Percentiles rank a stretch among this genome's conserved stretches.
Evolutionary conservation across 208 protist genomes (phyloP).

Genomic region (Wallacemonas sp.): DNA sequence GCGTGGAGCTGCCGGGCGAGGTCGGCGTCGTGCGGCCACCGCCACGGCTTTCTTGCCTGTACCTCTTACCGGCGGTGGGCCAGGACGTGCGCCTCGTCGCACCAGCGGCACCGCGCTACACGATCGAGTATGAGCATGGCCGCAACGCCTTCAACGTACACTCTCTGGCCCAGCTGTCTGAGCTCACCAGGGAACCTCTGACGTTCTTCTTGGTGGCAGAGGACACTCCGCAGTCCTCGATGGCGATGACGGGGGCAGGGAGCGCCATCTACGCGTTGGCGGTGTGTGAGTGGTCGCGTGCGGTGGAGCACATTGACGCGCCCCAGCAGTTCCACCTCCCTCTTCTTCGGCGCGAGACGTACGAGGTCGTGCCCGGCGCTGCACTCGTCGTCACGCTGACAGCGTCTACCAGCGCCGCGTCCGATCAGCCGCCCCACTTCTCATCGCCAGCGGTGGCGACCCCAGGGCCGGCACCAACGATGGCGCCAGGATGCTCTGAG

Average conservation of each 20-base stretch:
- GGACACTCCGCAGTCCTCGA: too few relatives aligned
- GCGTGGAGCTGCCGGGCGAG: conserved; percentile 56
- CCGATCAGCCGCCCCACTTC: too few relatives aligned
- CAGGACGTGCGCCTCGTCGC: conserved; percentile 67
- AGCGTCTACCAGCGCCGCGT: conserved; percentile 23
- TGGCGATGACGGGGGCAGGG: background rate
- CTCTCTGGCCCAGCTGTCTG: conserved; percentile 37
- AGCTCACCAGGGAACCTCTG: conserved; percentile 67
- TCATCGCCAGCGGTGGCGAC: background rate
- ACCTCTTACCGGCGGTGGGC: conserved; percentile 34
- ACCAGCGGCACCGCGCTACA: conserved; percentile 58
- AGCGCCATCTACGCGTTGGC: conserved; percentile 73
- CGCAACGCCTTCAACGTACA: conserved; percentile 40
- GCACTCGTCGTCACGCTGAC: conserved; percentile 55
- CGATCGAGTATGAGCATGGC: conserved; percentile 47
- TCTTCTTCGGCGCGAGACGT: conserved; percentile 41
- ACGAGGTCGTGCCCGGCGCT: conserved; percentile 35
- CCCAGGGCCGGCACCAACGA: background rate
- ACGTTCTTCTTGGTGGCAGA: conserved; percentile 82
- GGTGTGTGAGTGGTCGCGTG: conserved; percentile 64
- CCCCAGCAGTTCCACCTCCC: conserved; percentile 47
- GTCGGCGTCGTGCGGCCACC: conserved; percentile 26
- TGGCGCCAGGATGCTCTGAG: too few relatives aligned
- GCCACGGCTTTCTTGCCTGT: conserved; percentile 83
- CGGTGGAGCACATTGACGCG: conserved; percentile 39